Evolutionary conservation across 1,284 basidiomycete species (phyloP).

Genomic region (Clitocybe nebularis): DNA sequence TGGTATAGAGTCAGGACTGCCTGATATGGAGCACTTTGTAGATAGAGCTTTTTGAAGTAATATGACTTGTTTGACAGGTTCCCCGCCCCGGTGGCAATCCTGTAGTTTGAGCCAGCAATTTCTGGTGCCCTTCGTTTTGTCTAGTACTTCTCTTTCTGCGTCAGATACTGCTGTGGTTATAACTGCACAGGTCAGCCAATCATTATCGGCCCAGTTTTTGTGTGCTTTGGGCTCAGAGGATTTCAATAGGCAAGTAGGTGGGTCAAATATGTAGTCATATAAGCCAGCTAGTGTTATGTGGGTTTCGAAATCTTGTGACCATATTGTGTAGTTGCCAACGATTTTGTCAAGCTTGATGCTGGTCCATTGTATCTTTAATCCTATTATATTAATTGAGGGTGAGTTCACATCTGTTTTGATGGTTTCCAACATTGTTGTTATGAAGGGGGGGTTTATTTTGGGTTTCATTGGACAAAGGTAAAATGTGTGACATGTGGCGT

Average conservation of each 20-base stretch:
- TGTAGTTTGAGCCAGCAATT: slow-evolving; percentile 11
- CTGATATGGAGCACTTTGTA: slow-evolving; percentile 5
- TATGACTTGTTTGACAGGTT: slow-evolving; percentile 17
- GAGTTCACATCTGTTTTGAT: not conserved
- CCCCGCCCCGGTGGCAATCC: slow-evolving; percentile 13
- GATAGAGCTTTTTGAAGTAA: slow-evolving; percentile 16
- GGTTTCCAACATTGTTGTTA: not conserved
- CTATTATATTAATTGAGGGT: not conserved
- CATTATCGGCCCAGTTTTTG: slow-evolving; percentile 13
- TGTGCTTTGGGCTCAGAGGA: slow-evolving; percentile 8
- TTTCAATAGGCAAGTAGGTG: not conserved
- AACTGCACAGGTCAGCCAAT: slow-evolving; percentile 1
- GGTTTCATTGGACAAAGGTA: not conserved
- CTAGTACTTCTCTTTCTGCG: slow-evolving; percentile 6
- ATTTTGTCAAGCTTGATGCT: slow-evolving; percentile 4
- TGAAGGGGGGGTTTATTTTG: not conserved
- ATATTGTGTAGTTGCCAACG: slow-evolving; percentile 7
- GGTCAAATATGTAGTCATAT: slow-evolving; percentile 2
- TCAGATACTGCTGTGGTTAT: slow-evolving; percentile 3
- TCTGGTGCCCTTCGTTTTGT: not conserved
- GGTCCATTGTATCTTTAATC: not conserved
- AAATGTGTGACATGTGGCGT: not conserved
- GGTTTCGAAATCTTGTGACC: slow-evolving; percentile 1
- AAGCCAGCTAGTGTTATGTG: slow-evolving; percentile 4
- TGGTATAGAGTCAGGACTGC: slow-evolving; percentile 4